Conservation (phyloP, 345 rosid genomes). For the Syzygium aqueum region DNA sequence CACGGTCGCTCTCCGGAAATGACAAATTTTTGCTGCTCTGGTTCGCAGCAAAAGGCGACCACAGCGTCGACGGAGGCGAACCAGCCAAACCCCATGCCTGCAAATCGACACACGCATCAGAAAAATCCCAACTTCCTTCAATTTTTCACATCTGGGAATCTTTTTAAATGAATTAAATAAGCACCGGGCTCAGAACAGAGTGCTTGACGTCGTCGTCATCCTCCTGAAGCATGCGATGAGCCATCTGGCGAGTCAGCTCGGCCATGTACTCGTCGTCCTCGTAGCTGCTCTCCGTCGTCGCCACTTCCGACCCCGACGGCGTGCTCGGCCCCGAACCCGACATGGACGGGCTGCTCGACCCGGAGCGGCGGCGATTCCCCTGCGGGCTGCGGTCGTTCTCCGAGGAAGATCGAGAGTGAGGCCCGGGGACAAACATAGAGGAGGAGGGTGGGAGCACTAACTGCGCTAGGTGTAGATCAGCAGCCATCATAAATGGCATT, state of each 20-base stretch:
- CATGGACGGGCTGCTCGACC: neutral
- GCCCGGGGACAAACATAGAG: neutral
- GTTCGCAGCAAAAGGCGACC: neutral
- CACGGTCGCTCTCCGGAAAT: slow-evolving; percentile 13
- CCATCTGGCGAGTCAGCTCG: slow-evolving; percentile 80
- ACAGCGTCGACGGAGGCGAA: slow-evolving; percentile 16
- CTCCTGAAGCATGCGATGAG: slow-evolving; percentile 54
- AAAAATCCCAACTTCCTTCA: slow-evolving; percentile 1
- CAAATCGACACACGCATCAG: neutral
- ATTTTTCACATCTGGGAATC: neutral
- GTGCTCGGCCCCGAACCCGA: neutral
- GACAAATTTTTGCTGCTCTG: neutral
- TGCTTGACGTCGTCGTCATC: slow-evolving; percentile 15
- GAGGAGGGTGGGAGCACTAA: slow-evolving; percentile 14
- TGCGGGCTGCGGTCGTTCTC: neutral
- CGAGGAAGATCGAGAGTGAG: neutral
- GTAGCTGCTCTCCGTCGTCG: slow-evolving; percentile 11
- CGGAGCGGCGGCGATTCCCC: neutral
- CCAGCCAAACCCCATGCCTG: slow-evolving; percentile 24
- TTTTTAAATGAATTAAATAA: neutral
- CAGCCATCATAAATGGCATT: slow-evolving; percentile 24
- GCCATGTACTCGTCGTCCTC: slow-evolving; percentile 48
- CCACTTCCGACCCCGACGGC: slow-evolving; percentile 12
- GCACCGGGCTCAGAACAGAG: neutral
- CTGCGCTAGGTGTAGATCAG: slow-evolving; percentile 21